Base-by-base conservation (phyloP, 2,329 filamentous ascomycete genomes). In the Talaromyces sp. region DNA sequence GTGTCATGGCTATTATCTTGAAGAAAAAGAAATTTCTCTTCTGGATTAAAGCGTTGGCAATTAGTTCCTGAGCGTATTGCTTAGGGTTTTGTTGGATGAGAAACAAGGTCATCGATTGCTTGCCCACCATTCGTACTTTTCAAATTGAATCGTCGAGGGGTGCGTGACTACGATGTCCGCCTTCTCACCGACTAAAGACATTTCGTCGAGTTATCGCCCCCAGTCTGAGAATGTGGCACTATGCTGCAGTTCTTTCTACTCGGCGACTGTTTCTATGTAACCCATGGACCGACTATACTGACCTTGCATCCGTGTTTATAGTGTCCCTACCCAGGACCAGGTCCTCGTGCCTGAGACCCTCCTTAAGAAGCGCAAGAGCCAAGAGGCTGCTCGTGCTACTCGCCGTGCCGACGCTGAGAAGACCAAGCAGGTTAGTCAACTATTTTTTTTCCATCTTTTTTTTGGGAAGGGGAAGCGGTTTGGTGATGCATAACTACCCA, bases 341-440 rank as follows among this genome's bases (percentile, higher is more conserved):
- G 88, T 99, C 80, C 86, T 98, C 80, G 92, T 98, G 79, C 95
- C 95, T 73, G 95, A 99, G 91, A 99, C 95, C 75, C 91, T 99
- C 77, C 88, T 99, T 82, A 99, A 99, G 91, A 99, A 99, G 92
- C 91, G 95, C 86, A 99, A 99, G 92, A 92, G 88, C 81, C 94
- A 97, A 85, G 95, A 99, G 89, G 96, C 97, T 89, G 92, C 93
- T 80, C 91, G 93, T 81, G 93, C 95, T 81, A 91, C 94, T 83
- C 89, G 89, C 79, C 81, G 85, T 71, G 86, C 90, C 69, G 90
- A 91, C 75, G 80, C 87, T 70, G 86, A 92, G 82, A 90, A 96
- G 86, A 90, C 88, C 82, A 95, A 95, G 85, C 86, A 91, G 85
- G 95, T 98, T 80, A 80, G 91, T 87, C 55, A 36, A 60, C 50